Conservation (phyloP, 805 yeast genomes). For the Metschnikowia cerradonensis region DNA sequence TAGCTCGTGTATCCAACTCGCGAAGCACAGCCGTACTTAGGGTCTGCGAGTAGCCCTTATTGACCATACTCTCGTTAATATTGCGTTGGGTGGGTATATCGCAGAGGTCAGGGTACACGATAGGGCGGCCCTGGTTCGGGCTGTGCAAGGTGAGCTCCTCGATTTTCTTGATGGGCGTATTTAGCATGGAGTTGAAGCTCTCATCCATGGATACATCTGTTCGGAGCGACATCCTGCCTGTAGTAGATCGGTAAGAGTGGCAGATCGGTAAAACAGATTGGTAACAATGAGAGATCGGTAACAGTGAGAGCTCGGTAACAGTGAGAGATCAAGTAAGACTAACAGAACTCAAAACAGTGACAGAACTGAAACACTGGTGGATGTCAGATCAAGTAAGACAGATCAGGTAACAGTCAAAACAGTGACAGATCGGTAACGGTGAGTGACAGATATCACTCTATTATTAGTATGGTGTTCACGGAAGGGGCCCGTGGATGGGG, state of each 20-base stretch:
- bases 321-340: no score
- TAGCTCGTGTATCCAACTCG: conserved; percentile 17
- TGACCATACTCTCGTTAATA: conserved; percentile 15
- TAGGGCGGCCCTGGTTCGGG: conserved; percentile 20
- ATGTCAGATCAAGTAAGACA: no score
- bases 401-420: no score
- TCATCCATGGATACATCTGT: conserved; percentile 13
- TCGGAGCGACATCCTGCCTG: not conserved
- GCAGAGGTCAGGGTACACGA: conserved; percentile 16
- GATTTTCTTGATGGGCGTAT: conserved; percentile 40
- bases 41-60: conserved; percentile 18
- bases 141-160: conserved; percentile 29
- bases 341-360: no score
- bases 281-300: no score
- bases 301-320: no score
- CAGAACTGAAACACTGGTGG: no score
- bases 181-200: conserved; percentile 18
- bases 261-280: no score
- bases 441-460: no score
- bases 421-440: no score
- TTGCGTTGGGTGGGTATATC: conserved; percentile 10
- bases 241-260: no score
- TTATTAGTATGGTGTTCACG: not conserved
- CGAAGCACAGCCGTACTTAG: conserved; percentile 16
- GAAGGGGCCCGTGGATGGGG: not conserved